A percentile compares a stretch with the other conserved stretches of the same genome.
phyloP scores from a whole-genome alignment of 208 protist species.

The Acanthamoeba rhysodes region DNA sequence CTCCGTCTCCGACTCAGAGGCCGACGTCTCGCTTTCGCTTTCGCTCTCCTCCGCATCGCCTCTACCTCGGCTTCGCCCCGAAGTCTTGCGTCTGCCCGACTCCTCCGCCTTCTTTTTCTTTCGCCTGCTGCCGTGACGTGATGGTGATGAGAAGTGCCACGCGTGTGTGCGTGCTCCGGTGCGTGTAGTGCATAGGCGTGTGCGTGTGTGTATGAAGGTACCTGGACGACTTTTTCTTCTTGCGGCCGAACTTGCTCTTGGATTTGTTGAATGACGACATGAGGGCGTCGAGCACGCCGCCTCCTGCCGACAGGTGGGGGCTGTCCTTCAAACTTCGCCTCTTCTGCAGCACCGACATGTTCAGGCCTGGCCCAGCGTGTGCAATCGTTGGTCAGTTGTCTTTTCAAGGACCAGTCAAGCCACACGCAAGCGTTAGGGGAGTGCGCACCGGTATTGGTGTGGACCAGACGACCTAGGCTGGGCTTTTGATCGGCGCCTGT shows the following conservation, averaged over 20 bases:
- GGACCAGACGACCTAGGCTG: background rate
- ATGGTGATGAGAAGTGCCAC: no score
- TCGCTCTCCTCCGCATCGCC: background rate
- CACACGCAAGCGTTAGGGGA: background rate
- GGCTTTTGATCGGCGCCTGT: background rate
- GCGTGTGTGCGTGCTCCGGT: background rate
- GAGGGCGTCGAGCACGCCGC: slow-evolving; percentile 16
- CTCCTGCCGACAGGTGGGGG: background rate
- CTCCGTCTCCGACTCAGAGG: background rate
- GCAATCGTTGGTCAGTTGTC: background rate
- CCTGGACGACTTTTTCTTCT: slow-evolving; percentile 7
- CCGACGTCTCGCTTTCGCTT: slow-evolving; percentile 4
- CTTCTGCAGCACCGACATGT: slow-evolving; percentile 15
- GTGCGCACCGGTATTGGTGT: background rate
- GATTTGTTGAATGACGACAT: slow-evolving; percentile 37
- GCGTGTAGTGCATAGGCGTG: background rate
- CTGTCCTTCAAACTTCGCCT: background rate
- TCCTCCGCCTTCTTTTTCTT: background rate
- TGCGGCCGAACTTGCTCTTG: background rate
- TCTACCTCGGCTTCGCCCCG: background rate
- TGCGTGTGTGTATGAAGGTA: background rate
- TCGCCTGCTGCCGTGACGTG: background rate
- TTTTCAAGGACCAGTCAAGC: background rate
- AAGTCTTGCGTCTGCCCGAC: background rate
- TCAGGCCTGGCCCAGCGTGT: background rate